Base-by-base conservation (phyloP, 2,329 filamentous ascomycete species). In the Emergomyces orientalis region DNA sequence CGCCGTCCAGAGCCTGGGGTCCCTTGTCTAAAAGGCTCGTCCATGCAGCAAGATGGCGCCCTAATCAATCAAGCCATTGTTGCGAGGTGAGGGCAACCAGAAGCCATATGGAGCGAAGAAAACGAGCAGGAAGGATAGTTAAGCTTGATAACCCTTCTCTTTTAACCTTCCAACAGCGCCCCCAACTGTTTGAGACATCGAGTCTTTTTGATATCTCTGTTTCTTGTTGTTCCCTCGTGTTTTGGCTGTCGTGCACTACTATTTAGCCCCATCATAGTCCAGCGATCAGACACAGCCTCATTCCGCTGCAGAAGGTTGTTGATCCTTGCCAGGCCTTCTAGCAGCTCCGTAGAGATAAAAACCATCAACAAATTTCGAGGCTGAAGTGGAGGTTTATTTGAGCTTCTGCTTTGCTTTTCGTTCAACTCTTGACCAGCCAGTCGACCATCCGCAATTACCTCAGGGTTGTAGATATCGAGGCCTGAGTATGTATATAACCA, bases 221-320 rank as follows among this genome's bases (percentile, higher is more conserved):
- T 2, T 19, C 17, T 17, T 22, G 9, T 2, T 34, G 14, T 13
- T 30, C 17, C 30, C 27, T 54, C 27, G 51, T 54, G 27, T 54
- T 52, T 52, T 19, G 2, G 7, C 9, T 47, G 3, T 25, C 9
- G n/a, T 13, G 45, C 45, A 47, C 2, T 22, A 19, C 13, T 30
- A 5, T 30, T 27, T 32, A 22, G 51, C 51, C 51, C 51, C 51
- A 34, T 32, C 51, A 41, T 14, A 43, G 13, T 13, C 47, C 22
- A 49, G 13, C 22, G 55, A 57, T 39, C 55, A 25, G 13, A 37
- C 55, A 57, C 30, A 57, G 55, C 55, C 55, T 57, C 37, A 22
- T 25, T 11, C 19, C 19, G n/a, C n/a, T 27, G 55, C 22, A 41
- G 37, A 27, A 11, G n/a, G 32, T 19, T 37, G 22, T 56, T 56